Evolutionary conservation across 2,329 filamentous ascomycete species (phyloP).

Genomic region (Helotiales sp.): DNA sequence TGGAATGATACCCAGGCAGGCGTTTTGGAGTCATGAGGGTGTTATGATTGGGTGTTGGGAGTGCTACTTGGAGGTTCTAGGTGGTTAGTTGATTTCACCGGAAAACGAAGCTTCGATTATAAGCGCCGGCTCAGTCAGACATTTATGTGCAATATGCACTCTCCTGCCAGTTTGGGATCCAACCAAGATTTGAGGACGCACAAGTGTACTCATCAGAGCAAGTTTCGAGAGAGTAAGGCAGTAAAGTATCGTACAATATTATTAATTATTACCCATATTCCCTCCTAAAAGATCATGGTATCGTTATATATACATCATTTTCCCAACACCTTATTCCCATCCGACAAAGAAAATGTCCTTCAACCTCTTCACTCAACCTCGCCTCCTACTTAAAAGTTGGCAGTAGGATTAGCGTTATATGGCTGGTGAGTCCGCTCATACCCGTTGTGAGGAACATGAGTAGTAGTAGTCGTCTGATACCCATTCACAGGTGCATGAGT

Average conservation of each 20-base stretch:
- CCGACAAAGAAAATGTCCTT: neutral
- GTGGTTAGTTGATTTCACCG: no score
- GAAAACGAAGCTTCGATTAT: no score
- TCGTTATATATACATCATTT: constrained; percentile 8
- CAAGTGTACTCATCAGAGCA: no score
- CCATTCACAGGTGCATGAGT: constrained; percentile 5
- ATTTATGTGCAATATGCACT: neutral
- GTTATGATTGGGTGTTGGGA: no score
- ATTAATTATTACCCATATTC: constrained; percentile 2
- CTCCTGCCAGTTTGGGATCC: neutral
- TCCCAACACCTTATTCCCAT: neutral
- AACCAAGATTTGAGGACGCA: neutral
- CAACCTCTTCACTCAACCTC: neutral
- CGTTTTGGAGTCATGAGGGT: neutral
- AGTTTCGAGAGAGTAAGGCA: neutral
- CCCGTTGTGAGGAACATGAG: constrained; percentile 6
- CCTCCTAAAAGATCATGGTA: neutral
- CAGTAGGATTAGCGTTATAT: constrained; percentile 18
- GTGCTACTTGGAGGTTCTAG: no score
- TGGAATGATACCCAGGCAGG: neutral
- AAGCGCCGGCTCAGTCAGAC: neutral
- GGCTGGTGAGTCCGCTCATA: constrained; percentile 13
- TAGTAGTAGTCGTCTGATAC: constrained; percentile 14
- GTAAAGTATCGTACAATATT: neutral
- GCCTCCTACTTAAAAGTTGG: constrained; percentile 13